These are phyloP conservation scores for Talaromyces amestolkiae DNA, from an alignment of 2,329 filamentous ascomycete genomes.

Conservation along the genomic window DNA sequence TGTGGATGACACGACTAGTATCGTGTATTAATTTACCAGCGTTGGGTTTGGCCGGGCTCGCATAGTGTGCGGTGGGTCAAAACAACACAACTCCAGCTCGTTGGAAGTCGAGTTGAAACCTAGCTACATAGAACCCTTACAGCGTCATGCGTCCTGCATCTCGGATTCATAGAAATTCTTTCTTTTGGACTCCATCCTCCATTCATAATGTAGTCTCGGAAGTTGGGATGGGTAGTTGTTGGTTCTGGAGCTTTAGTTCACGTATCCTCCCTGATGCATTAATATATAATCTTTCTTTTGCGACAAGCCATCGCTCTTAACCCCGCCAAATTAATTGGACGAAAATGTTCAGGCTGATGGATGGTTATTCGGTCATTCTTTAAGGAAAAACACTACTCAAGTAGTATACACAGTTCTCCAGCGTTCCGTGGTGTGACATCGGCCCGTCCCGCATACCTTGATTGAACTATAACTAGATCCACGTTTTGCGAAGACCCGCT, in stretches of 20 bases:
- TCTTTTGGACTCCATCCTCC: neutral
- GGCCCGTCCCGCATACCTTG: too few species aligned
- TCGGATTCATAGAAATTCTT: neutral
- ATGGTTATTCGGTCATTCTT: neutral
- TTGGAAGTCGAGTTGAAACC: neutral
- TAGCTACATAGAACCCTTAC: neutral
- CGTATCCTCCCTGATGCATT: neutral
- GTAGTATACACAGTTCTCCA: neutral
- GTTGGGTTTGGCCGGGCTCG: neutral
- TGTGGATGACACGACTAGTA: neutral
- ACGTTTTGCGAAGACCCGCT: too few species aligned
- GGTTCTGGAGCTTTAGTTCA: neutral
- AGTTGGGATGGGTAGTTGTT: neutral
- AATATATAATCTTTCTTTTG: neutral
- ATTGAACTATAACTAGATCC: neutral
- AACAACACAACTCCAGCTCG: neutral
- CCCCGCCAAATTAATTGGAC: neutral
- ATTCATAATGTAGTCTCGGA: neutral
- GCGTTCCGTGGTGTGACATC: too few species aligned
- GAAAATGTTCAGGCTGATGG: neutral
- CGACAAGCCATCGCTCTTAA: neutral
- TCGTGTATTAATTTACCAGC: neutral
- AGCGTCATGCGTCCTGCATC: neutral
- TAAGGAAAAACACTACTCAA: neutral
- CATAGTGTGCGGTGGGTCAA: neutral